These are phyloP conservation scores for Colletotrichum sansevieriae DNA, from an alignment of 2,329 filamentous ascomycete genomes.

Conservation along the genomic window DNA sequence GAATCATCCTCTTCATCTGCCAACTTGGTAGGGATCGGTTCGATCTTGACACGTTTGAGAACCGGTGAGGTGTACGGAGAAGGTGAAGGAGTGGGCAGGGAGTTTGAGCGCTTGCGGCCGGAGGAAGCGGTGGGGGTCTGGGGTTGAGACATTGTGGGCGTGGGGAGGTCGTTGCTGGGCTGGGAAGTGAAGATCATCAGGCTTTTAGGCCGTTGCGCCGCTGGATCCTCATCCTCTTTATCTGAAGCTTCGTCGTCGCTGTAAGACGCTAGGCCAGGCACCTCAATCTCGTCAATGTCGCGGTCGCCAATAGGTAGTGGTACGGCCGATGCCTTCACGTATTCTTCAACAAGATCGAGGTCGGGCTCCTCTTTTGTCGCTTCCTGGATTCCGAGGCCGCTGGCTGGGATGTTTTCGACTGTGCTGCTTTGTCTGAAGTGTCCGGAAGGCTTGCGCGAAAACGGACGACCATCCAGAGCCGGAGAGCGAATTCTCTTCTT, in stretches of 20 bases:
- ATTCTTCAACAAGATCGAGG: slow-evolving; percentile 51
- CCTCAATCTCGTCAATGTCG: slow-evolving; percentile 85
- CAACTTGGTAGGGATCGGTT: slow-evolving; percentile 8
- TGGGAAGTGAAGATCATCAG: slow-evolving; percentile 52
- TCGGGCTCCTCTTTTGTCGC: slow-evolving; percentile 32
- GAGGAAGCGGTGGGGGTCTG: slow-evolving; percentile 51
- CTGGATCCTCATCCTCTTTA: slow-evolving; percentile 50
- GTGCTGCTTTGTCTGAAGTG: slow-evolving; percentile 56
- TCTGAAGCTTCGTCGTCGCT: slow-evolving; percentile 72
- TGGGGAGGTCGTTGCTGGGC: slow-evolving; percentile 48
- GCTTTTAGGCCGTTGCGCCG: slow-evolving; percentile 61
- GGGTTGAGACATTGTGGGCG: slow-evolving; percentile 51
- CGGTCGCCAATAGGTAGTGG: slow-evolving; percentile 76
- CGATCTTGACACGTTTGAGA: slow-evolving; percentile 36
- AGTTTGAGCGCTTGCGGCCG: slow-evolving; percentile 61
- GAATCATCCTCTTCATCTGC: slow-evolving; percentile 11
- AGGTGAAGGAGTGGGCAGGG: slow-evolving; percentile 58
- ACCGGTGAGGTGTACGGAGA: slow-evolving; percentile 45
- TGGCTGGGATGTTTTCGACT: slow-evolving; percentile 54
- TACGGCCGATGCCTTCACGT: slow-evolving; percentile 67
- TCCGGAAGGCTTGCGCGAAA: slow-evolving; percentile 61
- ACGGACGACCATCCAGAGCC: slow-evolving; percentile 61
- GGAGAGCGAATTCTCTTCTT: slow-evolving; percentile 83
- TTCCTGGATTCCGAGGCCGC: slow-evolving; percentile 38
- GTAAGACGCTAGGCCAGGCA: slow-evolving; percentile 75